These are phyloP conservation scores for Amauroascus niger DNA, from an alignment of 2,329 filamentous ascomycete species.

Conservation along the genomic window DNA sequence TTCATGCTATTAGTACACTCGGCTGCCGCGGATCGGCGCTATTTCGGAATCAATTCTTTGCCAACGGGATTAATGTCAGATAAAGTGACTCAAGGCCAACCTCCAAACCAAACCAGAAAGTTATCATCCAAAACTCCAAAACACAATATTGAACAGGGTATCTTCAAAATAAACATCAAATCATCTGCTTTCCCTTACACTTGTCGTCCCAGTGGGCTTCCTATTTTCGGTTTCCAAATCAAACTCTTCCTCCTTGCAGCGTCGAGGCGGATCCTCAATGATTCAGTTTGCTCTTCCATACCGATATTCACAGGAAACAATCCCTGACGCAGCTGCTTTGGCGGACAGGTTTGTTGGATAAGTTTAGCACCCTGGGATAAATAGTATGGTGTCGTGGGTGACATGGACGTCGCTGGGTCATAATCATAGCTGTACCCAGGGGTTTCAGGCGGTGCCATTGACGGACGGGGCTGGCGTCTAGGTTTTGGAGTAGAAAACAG, in stretches of 20 bases:
- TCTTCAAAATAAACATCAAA: background rate
- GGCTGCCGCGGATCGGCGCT: background rate
- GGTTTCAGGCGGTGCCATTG: slow-evolving; percentile 23
- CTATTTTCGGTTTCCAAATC: slow-evolving; percentile 65
- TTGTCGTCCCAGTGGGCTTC: slow-evolving; percentile 53
- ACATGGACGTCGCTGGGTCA: slow-evolving; percentile 33
- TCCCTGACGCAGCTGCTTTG: slow-evolving; percentile 40
- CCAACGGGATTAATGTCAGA: no score
- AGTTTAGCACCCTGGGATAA: slow-evolving; percentile 35
- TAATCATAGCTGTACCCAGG: slow-evolving; percentile 23
- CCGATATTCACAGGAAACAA: slow-evolving; percentile 30
- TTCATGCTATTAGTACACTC: background rate
- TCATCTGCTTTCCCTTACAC: background rate
- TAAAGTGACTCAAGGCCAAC: no score
- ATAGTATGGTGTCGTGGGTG: slow-evolving; percentile 40
- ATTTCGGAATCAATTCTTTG: background rate
- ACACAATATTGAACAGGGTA: background rate
- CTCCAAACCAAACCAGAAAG: background rate
- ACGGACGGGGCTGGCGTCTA: background rate
- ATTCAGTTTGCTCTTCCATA: slow-evolving; percentile 26
- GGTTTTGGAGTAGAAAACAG: slow-evolving; percentile 8
- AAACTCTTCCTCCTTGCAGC: slow-evolving; percentile 66
- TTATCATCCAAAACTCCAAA: background rate
- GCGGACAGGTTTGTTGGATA: slow-evolving; percentile 46
- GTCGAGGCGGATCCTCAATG: slow-evolving; percentile 54